Evolutionary conservation across 129 eudicot genomes (phyloP).

Genomic region (Heracleum sosnowskyi): DNA sequence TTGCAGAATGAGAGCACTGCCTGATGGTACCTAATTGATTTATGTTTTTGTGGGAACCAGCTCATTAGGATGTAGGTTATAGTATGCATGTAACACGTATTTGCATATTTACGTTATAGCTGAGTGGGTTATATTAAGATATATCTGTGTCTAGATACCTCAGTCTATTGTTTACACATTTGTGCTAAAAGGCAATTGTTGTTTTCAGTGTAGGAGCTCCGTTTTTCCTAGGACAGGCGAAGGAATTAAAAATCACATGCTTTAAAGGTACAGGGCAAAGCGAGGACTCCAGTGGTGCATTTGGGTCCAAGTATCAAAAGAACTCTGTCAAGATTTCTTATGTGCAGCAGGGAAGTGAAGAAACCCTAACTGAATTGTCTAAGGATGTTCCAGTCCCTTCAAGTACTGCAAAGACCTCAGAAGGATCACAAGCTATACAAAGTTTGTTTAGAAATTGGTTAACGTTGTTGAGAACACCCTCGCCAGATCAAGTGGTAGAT

Average conservation of each 20-base stretch:
- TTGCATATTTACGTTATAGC: too few relatives aligned
- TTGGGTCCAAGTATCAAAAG: conserved; percentile 48
- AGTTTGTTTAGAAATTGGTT: conserved; percentile 68
- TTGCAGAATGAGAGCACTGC: not conserved
- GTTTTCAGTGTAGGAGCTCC: conserved; percentile 50
- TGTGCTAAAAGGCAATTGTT: not conserved
- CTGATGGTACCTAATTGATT: not conserved
- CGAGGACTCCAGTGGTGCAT: conserved; percentile 51
- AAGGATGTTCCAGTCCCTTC: conserved; percentile 34
- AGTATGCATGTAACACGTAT: not conserved
- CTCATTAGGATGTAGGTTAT: not conserved
- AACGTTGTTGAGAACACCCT: conserved; percentile 54
- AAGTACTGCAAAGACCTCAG: conserved; percentile 31
- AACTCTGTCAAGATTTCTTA: conserved; percentile 47
- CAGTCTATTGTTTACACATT: not conserved
- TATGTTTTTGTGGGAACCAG: not conserved
- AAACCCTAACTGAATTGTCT: conserved; percentile 42
- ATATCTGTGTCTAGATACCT: not conserved
- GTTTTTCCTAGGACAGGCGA: conserved; percentile 29
- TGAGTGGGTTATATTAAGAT: not conserved
- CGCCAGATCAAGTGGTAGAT: conserved; percentile 35
- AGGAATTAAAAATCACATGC: conserved; percentile 45
- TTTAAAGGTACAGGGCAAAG: conserved; percentile 55
- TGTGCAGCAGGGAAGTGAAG: conserved; percentile 59
- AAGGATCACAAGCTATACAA: conserved; percentile 59